Percentiles rank a stretch among this genome's conserved stretches.
phyloP scores from a whole-genome alignment of 345 rosid genomes.

The Eucalyptus grandis region DNA sequence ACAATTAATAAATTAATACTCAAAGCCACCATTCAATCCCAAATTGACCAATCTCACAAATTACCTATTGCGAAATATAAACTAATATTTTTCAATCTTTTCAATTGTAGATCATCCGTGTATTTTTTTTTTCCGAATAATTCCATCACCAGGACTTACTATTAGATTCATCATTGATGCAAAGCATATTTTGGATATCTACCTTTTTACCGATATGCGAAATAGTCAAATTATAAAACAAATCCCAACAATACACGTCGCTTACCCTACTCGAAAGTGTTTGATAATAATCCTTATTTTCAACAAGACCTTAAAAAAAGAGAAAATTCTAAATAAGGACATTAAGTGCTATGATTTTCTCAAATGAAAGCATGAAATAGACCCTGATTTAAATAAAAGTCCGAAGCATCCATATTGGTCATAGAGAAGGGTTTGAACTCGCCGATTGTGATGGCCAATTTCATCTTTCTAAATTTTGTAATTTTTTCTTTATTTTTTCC shows the following conservation, averaged over 20 bases:
- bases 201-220: fast-evolving
- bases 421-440: no score
- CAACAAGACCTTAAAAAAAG: fast-evolving
- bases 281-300: no score
- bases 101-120: not conserved
- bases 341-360: fast-evolving
- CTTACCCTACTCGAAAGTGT: not conserved
- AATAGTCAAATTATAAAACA: not conserved
- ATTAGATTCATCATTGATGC: not conserved
- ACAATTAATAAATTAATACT: no score
- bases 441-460: fast-evolving
- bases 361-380: fast-evolving
- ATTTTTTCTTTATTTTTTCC: no score
- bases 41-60: no score
- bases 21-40: no score
- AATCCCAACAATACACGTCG: not conserved
- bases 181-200: not conserved
- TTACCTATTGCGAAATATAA: no score
- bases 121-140: not conserved
- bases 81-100: no score
- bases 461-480: no score
- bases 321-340: fast-evolving
- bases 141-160: not conserved
- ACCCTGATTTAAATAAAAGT: fast-evolving
- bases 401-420: fast-evolving